Base-by-base conservation (phyloP, 495 filamentous ascomycete genomes). In the Hypomontagnella monticulosa region DNA sequence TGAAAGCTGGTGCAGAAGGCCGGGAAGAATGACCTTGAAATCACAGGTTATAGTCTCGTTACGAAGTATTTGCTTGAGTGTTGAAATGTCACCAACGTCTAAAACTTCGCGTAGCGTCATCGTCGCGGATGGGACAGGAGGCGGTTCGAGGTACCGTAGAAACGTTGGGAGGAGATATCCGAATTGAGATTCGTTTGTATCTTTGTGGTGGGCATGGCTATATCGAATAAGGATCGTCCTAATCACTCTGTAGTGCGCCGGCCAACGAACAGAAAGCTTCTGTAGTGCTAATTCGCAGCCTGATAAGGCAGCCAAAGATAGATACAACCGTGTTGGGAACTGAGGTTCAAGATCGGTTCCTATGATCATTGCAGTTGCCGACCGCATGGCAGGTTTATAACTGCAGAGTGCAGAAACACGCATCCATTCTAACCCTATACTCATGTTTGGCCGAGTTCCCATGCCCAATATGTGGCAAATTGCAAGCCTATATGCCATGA, bases 181-280 rank as follows among this genome's bases (percentile, higher is more conserved):
- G n/a, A n/a, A n/a, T n/a, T n/a, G n/a, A n/a, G n/a, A n/a, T n/a
- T n/a, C n/a, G n/a, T n/a, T n/a, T n/a, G n/a, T n/a, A n/a, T n/a
- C n/a, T n/a, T n/a, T n/a, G n/a, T n/a, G n/a, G n/a, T n/a, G n/a
- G n/a, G n/a, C n/a, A n/a, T n/a, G 33, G 5, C 33, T 23, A 10
- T 47, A 16, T 47, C 10, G 43, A 47, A 47, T 47, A 16, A n/a
- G n/a, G n/a, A 47, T 47, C 12, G 20, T 19, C 18, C 43, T 47
- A 11, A 27, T 27, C 27, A 47, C 27, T 10, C 18, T 27, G 43
- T 23, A 47, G 27, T 23, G 43, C 12, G 20, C 43, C 18, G 43
- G 43, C 43, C 43, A 47, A 19, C 27, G 16, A 11, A 47, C 18
- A 3, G 43, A 47, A 19, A 47, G 43, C 7, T 16, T 12, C 18